Conservation (phyloP, 2,329 filamentous ascomycete species). For the Sporothrix humicola region DNA sequence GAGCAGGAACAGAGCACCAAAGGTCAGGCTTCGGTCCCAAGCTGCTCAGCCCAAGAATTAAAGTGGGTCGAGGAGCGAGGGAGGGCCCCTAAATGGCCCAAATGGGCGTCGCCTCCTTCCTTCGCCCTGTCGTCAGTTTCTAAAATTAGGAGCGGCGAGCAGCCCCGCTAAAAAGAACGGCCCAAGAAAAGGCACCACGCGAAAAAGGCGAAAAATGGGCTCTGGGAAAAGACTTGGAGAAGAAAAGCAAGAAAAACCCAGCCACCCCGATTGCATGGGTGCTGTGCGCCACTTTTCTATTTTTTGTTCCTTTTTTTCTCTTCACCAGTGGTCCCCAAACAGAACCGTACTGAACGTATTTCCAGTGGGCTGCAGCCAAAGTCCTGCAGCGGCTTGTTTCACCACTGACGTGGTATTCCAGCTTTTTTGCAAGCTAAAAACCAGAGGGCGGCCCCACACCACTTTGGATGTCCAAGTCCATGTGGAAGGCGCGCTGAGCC, state of each 20-base stretch:
- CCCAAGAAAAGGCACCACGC: background rate
- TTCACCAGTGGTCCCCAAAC: background rate
- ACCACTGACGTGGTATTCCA: constrained; percentile 26
- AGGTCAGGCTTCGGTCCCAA: background rate
- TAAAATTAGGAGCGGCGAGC: constrained; percentile 33
- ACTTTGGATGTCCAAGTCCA: background rate
- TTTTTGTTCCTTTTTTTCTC: background rate
- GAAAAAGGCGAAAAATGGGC: background rate
- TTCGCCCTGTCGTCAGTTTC: constrained; percentile 19
- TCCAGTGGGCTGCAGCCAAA: constrained; percentile 12
- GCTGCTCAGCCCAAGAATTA: constrained; percentile 9
- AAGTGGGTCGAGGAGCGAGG: background rate
- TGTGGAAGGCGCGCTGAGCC: background rate
- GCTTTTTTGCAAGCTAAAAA: constrained; percentile 6
- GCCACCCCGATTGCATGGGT: constrained; percentile 22
- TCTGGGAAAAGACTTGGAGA: background rate
- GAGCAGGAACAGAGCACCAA: constrained; percentile 1
- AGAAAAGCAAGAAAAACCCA: constrained; percentile 2
- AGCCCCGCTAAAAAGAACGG: constrained; percentile 23
- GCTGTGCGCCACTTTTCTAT: constrained; percentile 11
- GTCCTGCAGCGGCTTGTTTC: constrained; percentile 21
- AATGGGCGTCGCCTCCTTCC: constrained; percentile 1
- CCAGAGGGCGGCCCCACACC: background rate
- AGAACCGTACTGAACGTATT: background rate
- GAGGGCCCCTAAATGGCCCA: background rate